Evolutionary conservation across 192 early-diverging fungal genomes (phyloP), one percentile per base, ranked within the genome.

Genomic region (Coemansia sp.): DNA sequence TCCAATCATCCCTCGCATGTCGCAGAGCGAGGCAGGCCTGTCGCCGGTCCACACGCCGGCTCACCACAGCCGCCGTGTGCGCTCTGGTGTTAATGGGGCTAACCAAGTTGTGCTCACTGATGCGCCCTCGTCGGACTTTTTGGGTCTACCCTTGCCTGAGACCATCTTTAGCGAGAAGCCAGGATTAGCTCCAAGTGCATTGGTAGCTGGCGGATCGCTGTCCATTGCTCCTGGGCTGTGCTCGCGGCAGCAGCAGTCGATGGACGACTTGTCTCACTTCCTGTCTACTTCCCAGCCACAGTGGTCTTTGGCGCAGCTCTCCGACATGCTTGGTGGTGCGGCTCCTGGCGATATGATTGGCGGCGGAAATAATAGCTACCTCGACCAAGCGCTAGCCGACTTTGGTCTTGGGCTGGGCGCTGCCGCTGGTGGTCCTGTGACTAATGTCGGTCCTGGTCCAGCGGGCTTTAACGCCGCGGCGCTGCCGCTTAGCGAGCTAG

Each of bases 61-160:
- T 22, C 55, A 56, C 29, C 68, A 63, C 11, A 70, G 70, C 20
- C 78, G 73, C 15, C 63, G 68, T 17, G 69, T 79, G 50, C 78
- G 78, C 31, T 46, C 65, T 11, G 51, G 64, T 44, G 60, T 40
- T 20, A 39, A 56, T 44, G 34, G 64, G 13, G 56, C 60, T 17
- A 59, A 64, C 44, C 66, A 71, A 38, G 58, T 71, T 5, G 73
- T 76, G 44, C 70, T 76, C 61, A 81, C 78, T 22, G 78, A 81
- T 50, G 73, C 66, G 64, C 74, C 71, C 48, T 81, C 78, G 38
- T 81, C 78, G 1, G 78, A 81, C 64, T 81, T 81, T 68, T 58
- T 81, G 78, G 73, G 78, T 0, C 59, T 81, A 62, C 78, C 78
- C 8, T 67, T 81, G 19, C 78, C 78, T 4, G 78, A 81, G 70